phyloP scores from a whole-genome alignment of 2,329 filamentous ascomycete genomes.

The Alternaria hordeiaustralica region DNA sequence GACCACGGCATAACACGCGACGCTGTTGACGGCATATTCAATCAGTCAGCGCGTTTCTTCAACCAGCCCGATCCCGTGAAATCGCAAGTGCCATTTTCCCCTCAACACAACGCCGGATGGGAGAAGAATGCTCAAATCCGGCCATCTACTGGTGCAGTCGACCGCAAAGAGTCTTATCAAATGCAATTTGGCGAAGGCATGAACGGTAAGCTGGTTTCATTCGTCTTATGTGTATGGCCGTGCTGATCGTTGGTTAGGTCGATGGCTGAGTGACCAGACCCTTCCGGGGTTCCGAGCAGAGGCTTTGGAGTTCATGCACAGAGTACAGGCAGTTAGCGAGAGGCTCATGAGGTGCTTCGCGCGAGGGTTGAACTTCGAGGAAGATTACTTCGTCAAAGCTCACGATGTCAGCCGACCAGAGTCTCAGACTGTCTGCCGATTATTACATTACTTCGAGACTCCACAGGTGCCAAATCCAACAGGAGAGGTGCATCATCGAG shows the following conservation, averaged over 20 bases:
- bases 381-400: constrained; percentile 62
- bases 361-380: constrained; percentile 61
- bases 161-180: constrained; percentile 69
- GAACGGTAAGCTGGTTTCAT: constrained; percentile 43
- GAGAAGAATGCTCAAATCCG: constrained; percentile 55
- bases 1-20: constrained; percentile 61
- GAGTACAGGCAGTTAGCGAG: constrained; percentile 61
- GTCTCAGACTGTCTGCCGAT: constrained; percentile 60
- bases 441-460: constrained; percentile 62
- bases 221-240: neutral
- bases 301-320: constrained; percentile 61
- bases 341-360: constrained; percentile 66
- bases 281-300: constrained; percentile 58
- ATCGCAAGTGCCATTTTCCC: constrained; percentile 58
- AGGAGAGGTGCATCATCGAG: constrained; percentile 61
- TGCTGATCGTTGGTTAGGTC: constrained; percentile 17
- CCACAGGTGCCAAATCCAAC: constrained; percentile 43
- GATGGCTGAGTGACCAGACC: constrained; percentile 58
- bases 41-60: constrained; percentile 62
- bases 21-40: constrained; percentile 62
- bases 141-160: constrained; percentile 61
- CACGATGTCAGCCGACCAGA: constrained; percentile 60
- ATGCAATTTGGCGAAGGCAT: constrained; percentile 66
- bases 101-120: constrained; percentile 64
- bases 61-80: constrained; percentile 54